These are phyloP conservation scores for Vigna angularis DNA, from an alignment of 306 rosid species.

Conservation along the genomic window DNA sequence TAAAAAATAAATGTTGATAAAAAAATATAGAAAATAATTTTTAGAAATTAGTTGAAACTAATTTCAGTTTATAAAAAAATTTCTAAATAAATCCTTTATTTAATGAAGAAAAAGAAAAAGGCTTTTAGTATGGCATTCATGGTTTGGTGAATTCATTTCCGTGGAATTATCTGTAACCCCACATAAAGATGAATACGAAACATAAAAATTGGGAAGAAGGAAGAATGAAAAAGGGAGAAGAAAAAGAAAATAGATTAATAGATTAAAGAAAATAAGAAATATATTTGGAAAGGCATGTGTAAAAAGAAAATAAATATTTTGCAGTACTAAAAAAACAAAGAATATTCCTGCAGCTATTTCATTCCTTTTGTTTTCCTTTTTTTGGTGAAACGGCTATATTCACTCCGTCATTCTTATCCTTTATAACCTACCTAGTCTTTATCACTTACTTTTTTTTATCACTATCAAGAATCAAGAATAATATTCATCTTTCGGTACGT, in stretches of 20 bases:
- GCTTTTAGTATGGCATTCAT: too few relatives aligned
- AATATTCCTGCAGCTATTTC: background rate
- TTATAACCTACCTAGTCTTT: background rate
- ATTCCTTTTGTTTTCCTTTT: too few relatives aligned
- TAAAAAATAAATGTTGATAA: too few relatives aligned
- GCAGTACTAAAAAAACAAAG: constrained; percentile 11
- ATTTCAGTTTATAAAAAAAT: too few relatives aligned
- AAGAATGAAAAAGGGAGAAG: background rate
- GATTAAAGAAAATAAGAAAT: background rate
- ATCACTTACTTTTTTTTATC: constrained; percentile 3
- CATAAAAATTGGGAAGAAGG: background rate
- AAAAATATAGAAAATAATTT: too few relatives aligned
- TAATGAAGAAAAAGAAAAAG: too few relatives aligned
- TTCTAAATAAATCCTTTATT: too few relatives aligned
- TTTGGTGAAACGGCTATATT: background rate
- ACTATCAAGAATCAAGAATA: background rate
- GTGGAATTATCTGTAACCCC: background rate
- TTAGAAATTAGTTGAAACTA: too few relatives aligned
- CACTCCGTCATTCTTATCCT: constrained; percentile 1
- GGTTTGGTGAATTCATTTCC: too few relatives aligned
- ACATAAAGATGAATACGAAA: background rate
- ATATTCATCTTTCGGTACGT: background rate
- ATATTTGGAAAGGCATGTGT: background rate
- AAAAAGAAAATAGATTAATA: background rate
- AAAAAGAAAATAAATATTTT: background rate